A percentile compares a stretch with the other conserved stretches of the same genome.
phyloP scores from a whole-genome alignment of 192 early-diverging fungal species.

The Paraglomus occultum region DNA sequence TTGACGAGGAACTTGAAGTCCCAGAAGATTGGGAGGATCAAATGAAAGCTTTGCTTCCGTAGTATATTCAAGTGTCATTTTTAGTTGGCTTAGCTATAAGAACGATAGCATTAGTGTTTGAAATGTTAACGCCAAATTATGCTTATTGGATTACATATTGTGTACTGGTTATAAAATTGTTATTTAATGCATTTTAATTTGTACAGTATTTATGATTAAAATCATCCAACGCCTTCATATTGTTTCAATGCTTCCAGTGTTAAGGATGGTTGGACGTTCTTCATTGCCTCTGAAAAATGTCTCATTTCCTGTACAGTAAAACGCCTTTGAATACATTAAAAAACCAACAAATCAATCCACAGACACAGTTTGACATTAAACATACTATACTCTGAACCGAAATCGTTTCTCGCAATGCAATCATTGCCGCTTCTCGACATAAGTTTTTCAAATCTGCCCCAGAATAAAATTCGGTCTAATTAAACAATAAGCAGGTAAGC shows the following conservation, averaged over 20 bases:
- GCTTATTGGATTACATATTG: too few species aligned
- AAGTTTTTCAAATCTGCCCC: constrained; percentile 55
- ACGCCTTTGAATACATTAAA: background rate
- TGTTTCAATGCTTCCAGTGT: constrained; percentile 59
- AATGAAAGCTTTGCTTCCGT: constrained; percentile 26
- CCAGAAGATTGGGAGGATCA: constrained; percentile 45
- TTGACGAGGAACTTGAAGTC: constrained; percentile 40
- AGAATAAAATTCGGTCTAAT: constrained; percentile 55
- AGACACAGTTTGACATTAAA: background rate
- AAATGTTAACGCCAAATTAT: too few species aligned
- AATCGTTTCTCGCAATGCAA: constrained; percentile 34
- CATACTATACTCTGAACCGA: constrained; percentile 30
- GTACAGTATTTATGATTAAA: background rate
- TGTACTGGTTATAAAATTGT: too few species aligned
- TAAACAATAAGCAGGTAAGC: background rate
- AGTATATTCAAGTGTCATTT: too few species aligned
- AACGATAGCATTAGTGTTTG: too few species aligned
- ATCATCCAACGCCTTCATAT: constrained; percentile 40
- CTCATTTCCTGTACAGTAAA: constrained; percentile 33
- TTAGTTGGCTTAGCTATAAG: too few species aligned
- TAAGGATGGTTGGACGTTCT: constrained; percentile 56
- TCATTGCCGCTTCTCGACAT: constrained; percentile 53
- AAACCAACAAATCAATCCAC: constrained; percentile 13
- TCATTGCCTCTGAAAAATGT: constrained; percentile 60
- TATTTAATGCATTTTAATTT: too few species aligned